Percentiles rank a stretch among this genome's conserved stretches.
These are phyloP conservation scores for Trifolium subterraneum DNA, from an alignment of 306 rosid genomes.

Conservation along the genomic window DNA sequence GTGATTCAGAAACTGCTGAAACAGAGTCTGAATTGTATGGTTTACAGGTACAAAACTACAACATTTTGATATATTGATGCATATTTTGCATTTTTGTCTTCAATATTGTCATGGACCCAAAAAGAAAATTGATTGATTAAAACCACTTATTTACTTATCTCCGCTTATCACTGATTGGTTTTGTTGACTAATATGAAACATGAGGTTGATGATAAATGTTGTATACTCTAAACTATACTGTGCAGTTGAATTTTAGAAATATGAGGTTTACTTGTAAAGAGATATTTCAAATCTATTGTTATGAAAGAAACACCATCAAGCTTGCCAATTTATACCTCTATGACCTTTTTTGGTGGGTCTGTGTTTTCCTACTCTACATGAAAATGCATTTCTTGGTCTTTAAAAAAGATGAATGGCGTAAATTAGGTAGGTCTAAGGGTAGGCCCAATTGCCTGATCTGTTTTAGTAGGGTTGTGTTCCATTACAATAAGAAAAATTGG, in stretches of 20 bases:
- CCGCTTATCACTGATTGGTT: constrained; percentile 6
- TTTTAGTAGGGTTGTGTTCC: too few relatives aligned
- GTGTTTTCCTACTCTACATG: too few relatives aligned
- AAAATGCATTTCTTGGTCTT: too few relatives aligned
- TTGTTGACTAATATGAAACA: constrained; percentile 21
- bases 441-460: too few relatives aligned
- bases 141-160: neutral
- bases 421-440: too few relatives aligned
- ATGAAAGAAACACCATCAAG: neutral
- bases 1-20: constrained; percentile 65
- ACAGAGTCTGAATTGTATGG: constrained; percentile 75
- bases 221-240: neutral
- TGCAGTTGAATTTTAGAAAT: constrained; percentile 20
- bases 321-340: too few relatives aligned
- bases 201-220: constrained; percentile 28
- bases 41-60: constrained; percentile 71
- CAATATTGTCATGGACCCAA: constrained; percentile 34
- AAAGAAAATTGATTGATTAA: neutral
- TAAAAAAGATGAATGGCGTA: too few relatives aligned
- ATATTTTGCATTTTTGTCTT: constrained; percentile 10
- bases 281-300: constrained; percentile 11
- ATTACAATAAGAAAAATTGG: too few relatives aligned
- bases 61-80: constrained; percentile 33
- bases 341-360: too few relatives aligned
- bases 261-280: constrained; percentile 1